phyloP scores from a whole-genome alignment of 768 basidiomycete genomes.

The Xerocomellus amylosporus region DNA sequence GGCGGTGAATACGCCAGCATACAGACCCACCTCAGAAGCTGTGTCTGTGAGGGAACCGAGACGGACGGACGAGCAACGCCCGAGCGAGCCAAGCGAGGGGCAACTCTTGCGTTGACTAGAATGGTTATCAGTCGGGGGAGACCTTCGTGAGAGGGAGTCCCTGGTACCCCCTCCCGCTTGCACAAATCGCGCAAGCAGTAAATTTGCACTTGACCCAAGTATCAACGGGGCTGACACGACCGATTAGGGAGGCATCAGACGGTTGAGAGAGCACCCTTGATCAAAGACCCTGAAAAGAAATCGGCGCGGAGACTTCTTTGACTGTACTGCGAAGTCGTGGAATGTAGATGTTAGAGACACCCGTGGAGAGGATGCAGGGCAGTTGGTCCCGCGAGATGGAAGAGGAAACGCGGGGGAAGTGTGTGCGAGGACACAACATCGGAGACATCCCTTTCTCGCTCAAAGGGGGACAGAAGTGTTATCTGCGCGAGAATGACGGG shows the following conservation, averaged over 20 bases:
- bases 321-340: neutral
- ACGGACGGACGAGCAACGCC: no score
- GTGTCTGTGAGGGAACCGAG: no score
- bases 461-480: constrained; percentile 16
- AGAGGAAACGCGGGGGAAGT: constrained; percentile 15
- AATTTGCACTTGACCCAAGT: neutral
- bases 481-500: constrained; percentile 12
- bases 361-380: constrained; percentile 45
- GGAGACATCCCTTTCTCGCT: constrained; percentile 5
- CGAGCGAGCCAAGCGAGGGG: no score
- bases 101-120: no score
- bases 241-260: no score
- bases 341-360: constrained; percentile 19
- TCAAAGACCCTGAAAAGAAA: no score
- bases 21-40: no score
- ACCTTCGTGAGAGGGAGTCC: no score
- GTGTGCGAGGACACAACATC: constrained; percentile 25
- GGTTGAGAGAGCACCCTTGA: no score
- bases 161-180: neutral
- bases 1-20: no score
- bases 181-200: constrained; percentile 13
- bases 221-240: neutral
- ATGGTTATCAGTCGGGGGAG: no score
- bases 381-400: constrained; percentile 29
- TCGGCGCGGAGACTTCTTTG: no score